Conservation (phyloP, 2,329 filamentous ascomycete species). For the Claviceps fusiformis region DNA sequence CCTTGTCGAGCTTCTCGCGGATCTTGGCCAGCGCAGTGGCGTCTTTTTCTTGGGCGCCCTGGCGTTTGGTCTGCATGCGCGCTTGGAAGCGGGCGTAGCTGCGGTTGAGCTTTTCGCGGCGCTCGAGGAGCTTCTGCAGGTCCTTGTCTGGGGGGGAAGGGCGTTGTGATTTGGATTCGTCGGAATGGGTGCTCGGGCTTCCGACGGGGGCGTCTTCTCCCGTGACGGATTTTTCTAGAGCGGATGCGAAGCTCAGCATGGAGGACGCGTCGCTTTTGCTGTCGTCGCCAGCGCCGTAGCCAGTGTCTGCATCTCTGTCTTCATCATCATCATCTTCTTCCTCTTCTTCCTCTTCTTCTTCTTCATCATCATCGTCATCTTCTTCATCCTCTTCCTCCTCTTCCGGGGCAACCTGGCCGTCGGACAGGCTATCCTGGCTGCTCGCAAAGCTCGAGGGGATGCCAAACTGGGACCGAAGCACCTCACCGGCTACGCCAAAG, state of each 20-base stretch:
- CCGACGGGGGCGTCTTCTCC: conserved; percentile 14
- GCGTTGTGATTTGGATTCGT: conserved; percentile 22
- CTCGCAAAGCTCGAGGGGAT: conserved; percentile 13
- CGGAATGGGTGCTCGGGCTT: conserved; percentile 17
- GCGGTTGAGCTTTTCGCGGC: conserved; percentile 47
- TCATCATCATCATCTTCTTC: conserved; percentile 5
- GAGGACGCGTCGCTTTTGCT: conserved; percentile 30
- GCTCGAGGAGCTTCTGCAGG: conserved; percentile 47
- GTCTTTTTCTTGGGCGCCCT: conserved; percentile 37
- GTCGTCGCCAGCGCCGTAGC: conserved; percentile 6
- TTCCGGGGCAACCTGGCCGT: conserved; percentile 11
- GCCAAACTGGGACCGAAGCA: conserved; percentile 19
- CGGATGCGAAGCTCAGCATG: conserved; percentile 35
- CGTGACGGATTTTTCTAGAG: conserved; percentile 23
- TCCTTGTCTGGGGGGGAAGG: conserved; percentile 40
- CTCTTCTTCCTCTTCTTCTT: conserved; percentile 17
- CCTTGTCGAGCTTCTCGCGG: conserved; percentile 48
- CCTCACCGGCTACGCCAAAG: conserved; percentile 35
- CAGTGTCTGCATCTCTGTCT: conserved; percentile 9
- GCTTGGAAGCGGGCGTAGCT: conserved; percentile 44
- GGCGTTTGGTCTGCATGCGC: conserved; percentile 29
- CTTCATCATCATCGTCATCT: conserved; percentile 11
- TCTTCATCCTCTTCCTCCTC: conserved; percentile 12
- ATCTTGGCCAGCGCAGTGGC: conserved; percentile 39
- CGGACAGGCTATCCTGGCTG: conserved; percentile 15